These are phyloP conservation scores for Prorocentrum cordatum DNA, from an alignment of 169 alveolate genomes.

Conservation along the genomic window DNA sequence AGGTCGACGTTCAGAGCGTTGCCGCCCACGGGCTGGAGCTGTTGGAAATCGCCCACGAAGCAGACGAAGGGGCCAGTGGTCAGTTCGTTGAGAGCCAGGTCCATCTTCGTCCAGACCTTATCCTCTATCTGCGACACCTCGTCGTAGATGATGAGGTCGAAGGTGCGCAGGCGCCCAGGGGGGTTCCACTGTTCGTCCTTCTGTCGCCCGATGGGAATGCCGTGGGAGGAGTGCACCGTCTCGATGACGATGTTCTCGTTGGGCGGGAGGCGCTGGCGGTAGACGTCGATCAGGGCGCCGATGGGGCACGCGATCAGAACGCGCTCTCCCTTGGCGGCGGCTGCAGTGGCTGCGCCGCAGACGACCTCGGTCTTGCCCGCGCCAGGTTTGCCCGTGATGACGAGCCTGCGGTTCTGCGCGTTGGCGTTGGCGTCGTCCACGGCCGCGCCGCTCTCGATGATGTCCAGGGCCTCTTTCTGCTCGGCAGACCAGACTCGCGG, in stretches of 20 bases:
- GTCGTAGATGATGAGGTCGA: constrained; percentile 17
- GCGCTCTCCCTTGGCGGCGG: neutral
- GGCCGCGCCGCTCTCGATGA: neutral
- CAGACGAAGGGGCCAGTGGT: neutral
- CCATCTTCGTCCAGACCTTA: neutral
- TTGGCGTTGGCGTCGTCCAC: neutral
- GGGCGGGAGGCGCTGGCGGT: neutral
- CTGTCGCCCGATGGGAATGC: neutral
- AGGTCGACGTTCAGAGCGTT: neutral
- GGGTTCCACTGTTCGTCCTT: neutral
- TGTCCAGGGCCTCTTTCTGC: neutral
- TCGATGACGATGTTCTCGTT: neutral
- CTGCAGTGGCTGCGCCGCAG: neutral
- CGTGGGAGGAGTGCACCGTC: neutral
- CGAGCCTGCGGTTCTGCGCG: neutral
- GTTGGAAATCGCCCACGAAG: constrained; percentile 22
- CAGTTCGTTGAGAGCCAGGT: neutral
- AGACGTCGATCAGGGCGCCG: neutral
- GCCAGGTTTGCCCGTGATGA: neutral
- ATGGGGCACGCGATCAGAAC: neutral
- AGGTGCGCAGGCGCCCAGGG: neutral
- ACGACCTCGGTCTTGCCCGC: constrained; percentile 11
- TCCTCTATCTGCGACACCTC: constrained; percentile 2
- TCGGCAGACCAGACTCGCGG: neutral
- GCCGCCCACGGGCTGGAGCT: constrained; percentile 1